Evolutionary conservation across 208 protist species (phyloP).

Genomic region (Crithidia sp.): DNA sequence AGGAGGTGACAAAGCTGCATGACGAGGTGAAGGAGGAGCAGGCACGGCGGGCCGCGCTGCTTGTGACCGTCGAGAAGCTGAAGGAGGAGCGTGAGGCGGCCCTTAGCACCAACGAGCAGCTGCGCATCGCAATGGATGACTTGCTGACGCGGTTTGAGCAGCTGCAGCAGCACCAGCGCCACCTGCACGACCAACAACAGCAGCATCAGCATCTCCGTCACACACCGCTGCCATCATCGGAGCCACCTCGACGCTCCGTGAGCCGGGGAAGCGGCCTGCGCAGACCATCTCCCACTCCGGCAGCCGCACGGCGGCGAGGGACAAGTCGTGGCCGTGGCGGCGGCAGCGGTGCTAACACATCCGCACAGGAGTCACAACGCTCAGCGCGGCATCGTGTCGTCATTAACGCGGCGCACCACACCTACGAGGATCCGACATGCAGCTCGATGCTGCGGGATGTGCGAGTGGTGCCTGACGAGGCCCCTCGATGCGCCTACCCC

Average conservation of each 20-base stretch:
- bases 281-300: not conserved
- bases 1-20: constrained; percentile 66
- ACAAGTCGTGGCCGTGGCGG: not conserved
- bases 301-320: not conserved
- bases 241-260: not conserved
- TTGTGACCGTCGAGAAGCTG: constrained; percentile 62
- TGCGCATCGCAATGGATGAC: constrained; percentile 75
- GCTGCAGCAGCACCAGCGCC: constrained; percentile 10
- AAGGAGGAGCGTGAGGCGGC: constrained; percentile 64
- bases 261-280: not conserved
- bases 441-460: constrained; percentile 87
- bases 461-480: constrained; percentile 50
- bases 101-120: constrained; percentile 66
- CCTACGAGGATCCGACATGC: constrained; percentile 84
- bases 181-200: not conserved
- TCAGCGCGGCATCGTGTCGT: not conserved
- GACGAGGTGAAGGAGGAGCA: constrained; percentile 67
- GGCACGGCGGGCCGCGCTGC: constrained; percentile 43
- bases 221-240: not conserved
- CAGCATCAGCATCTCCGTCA: not conserved
- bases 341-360: not conserved
- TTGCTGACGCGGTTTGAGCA: constrained; percentile 42
- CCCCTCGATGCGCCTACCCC: constrained; percentile 27
- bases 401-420: constrained; percentile 17
- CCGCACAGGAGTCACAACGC: not conserved